phyloP scores from a whole-genome alignment of 345 rosid species.

The Gossypium stocksii region DNA sequence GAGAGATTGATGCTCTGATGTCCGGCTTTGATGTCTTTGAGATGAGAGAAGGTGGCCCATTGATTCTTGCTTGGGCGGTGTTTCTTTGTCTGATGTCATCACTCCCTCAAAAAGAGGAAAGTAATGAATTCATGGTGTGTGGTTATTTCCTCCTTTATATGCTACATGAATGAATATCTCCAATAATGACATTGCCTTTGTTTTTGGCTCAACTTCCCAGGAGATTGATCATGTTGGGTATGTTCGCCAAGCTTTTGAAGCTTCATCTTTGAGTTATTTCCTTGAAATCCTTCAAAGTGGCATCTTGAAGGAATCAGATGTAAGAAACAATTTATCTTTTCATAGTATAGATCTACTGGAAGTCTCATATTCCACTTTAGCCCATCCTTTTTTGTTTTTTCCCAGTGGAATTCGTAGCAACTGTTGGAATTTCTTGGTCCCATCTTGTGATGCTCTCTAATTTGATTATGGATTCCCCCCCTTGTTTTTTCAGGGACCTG shows the following conservation, averaged over 20 bases:
- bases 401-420: conserved; percentile 4
- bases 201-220: conserved; percentile 32
- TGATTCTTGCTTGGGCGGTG: conserved; percentile 89
- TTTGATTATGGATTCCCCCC: background rate
- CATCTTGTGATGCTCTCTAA: background rate
- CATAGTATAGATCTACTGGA: background rate
- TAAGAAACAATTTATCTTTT: conserved; percentile 31
- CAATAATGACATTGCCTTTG: conserved; percentile 1
- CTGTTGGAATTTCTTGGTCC: conserved; percentile 2
- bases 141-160: conserved; percentile 13
- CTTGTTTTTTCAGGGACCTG: conserved; percentile 50
- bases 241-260: conserved; percentile 85
- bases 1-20: conserved; percentile 80
- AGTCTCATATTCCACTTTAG: conserved; percentile 1
- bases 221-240: conserved; percentile 84
- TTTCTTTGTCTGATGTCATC: conserved; percentile 81
- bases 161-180: conserved; percentile 13
- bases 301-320: conserved; percentile 63
- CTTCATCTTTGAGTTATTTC: conserved; percentile 63
- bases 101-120: conserved; percentile 69
- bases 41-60: conserved; percentile 69
- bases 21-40: conserved; percentile 60
- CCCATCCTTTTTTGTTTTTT: background rate
- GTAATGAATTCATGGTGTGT: conserved; percentile 54
- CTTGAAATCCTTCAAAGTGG: conserved; percentile 69